These are phyloP conservation scores for Zymoseptoria brevis DNA, from an alignment of 2,329 filamentous ascomycete species.

Conservation along the genomic window DNA sequence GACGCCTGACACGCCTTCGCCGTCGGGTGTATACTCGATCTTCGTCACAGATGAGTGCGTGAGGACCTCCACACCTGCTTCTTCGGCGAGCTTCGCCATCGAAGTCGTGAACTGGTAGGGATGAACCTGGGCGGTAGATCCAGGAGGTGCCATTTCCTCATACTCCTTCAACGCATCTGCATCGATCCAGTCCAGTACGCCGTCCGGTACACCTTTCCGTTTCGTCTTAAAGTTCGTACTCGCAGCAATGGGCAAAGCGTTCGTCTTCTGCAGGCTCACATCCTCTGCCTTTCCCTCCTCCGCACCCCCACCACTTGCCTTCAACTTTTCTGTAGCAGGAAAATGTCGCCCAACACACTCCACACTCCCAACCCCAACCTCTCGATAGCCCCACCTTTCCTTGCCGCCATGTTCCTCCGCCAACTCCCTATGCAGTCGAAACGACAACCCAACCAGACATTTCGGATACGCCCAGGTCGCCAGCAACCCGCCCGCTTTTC, in stretches of 20 bases:
- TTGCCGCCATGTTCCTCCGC: constrained; percentile 75
- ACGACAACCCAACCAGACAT: constrained; percentile 78
- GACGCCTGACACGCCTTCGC: constrained; percentile 52
- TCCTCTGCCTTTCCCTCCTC: constrained; percentile 29
- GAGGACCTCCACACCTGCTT: constrained; percentile 51
- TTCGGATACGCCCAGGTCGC: constrained; percentile 83
- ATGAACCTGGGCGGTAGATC: constrained; percentile 87
- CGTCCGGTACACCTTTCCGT: constrained; percentile 10
- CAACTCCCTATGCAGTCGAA: constrained; percentile 71
- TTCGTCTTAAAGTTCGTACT: constrained; percentile 49
- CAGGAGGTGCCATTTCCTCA: constrained; percentile 72
- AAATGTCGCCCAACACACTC: constrained; percentile 43
- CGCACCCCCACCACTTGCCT: constrained; percentile 22
- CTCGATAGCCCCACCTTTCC: constrained; percentile 78
- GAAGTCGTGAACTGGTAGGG: constrained; percentile 82
- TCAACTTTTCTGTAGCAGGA: constrained; percentile 12
- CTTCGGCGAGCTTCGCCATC: constrained; percentile 67
- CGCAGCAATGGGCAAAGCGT: neutral
- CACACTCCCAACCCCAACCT: constrained; percentile 63
- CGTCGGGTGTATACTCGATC: constrained; percentile 47
- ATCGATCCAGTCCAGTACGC: constrained; percentile 69
- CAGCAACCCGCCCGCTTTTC: constrained; percentile 86
- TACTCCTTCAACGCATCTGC: constrained; percentile 59
- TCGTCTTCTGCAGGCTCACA: constrained; percentile 47
- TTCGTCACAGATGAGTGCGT: constrained; percentile 57